phyloP scores from a whole-genome alignment of 2,329 filamentous ascomycete species.

The Elsinoe arachidis region DNA sequence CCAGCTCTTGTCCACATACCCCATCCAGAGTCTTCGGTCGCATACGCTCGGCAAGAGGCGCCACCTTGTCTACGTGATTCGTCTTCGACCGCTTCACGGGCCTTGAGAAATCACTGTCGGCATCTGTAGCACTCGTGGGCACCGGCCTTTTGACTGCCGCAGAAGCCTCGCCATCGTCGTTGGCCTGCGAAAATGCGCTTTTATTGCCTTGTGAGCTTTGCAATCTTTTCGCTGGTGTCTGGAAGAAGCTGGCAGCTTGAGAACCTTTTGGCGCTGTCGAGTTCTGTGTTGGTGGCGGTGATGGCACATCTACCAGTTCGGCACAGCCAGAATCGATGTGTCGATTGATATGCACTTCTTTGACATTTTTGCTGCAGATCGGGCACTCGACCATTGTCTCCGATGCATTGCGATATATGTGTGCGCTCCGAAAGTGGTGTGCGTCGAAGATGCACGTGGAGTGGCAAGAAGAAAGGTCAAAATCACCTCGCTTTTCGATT shows the following conservation, averaged over 20 bases:
- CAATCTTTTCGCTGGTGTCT: conserved; percentile 32
- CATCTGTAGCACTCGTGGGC: conserved; percentile 28
- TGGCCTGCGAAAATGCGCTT: background rate
- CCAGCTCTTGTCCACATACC: conserved; percentile 83
- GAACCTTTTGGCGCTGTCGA: conserved; percentile 30
- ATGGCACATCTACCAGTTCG: conserved; percentile 52
- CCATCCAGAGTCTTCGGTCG: conserved; percentile 75
- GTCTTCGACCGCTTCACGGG: conserved; percentile 56
- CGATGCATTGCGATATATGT: background rate
- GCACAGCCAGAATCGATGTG: conserved; percentile 83
- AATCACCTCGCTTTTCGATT: too few relatives aligned
- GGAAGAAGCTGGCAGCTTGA: conserved; percentile 47
- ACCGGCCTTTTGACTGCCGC: background rate
- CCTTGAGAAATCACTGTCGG: conserved; percentile 23
- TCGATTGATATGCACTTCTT: conserved; percentile 68
- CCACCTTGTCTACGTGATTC: conserved; percentile 56
- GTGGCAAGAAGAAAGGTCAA: too few relatives aligned
- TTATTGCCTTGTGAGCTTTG: background rate
- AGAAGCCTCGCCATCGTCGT: conserved; percentile 7
- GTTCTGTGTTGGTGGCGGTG: conserved; percentile 31
- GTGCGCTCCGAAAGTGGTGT: too few relatives aligned
- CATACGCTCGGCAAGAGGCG: conserved; percentile 90
- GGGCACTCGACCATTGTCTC: conserved; percentile 61
- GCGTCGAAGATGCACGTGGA: too few relatives aligned
- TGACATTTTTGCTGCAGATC: conserved; percentile 68